Evolutionary conservation across 441 rosid species (phyloP), one percentile per base, ranked within the genome.

Genomic region (Corymbia citriodora): DNA sequence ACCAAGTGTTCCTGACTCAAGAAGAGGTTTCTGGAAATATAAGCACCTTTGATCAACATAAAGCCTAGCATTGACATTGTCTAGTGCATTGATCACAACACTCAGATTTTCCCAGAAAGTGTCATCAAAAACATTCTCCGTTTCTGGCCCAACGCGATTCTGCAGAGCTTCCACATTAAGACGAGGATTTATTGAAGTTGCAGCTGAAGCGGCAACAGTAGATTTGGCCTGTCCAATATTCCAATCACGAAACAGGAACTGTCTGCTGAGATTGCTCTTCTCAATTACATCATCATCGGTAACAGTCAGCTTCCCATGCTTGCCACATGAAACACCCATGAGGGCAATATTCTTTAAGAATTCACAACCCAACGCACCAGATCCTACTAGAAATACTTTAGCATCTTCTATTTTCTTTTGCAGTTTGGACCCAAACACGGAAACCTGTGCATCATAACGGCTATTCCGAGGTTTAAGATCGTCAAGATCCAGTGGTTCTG

Each of bases 361-460:
- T 89, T 97, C 99, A 74, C 99, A 97, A 68, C 99, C 99, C 88
- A 97, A 97, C 11, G 99, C 99, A 92, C 99, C 99, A 91, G 99
- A 96, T 89, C 99, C 99, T 48, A 97, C 98, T n/a, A 95, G 91
- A 90, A 97, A 97, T 70, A 96, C 94, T 53, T 90, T 93, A 59
- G 99, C 97, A 95, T 96, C 97, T 93, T 95, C 98, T 88, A 97
- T 93, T 89, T 96, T 97, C 95, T 96, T 94, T 95, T 97, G 99
- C 90, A 97, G 95, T 93, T 94, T 95, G 79, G 95, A 92, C 72
- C 99, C 99, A 94, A 97, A 96, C 83, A 97, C 98, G 6, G 99
- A 97, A 89, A 96, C 95, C 90, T 97, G 99, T 87, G 99, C 98
- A 94, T 97, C 99, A 82, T 96, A 96, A 54, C 98, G 97, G 91